Conservation (phyloP, 2,329 filamentous ascomycete species). For the Chaetothyriales sp. region DNA sequence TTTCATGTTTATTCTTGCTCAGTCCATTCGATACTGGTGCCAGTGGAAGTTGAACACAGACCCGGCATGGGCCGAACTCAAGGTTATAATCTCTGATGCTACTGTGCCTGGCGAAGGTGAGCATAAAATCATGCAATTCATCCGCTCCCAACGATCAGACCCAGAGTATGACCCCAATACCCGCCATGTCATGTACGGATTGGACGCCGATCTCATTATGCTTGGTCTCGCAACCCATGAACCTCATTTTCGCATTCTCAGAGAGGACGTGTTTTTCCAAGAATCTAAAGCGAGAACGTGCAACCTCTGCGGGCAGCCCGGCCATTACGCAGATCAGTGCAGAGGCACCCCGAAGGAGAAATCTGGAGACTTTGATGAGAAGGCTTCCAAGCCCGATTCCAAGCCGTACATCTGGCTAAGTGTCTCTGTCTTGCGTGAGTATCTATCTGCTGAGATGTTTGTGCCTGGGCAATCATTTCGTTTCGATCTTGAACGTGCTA, state of each 20-base stretch:
- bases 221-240: conserved; percentile 92
- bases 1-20: conserved; percentile 92
- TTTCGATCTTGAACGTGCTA: conserved; percentile 82
- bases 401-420: conserved; percentile 99
- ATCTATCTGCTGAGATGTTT: conserved; percentile 75
- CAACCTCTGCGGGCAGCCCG: conserved; percentile 78
- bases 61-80: conserved; percentile 85
- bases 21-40: conserved; percentile 87
- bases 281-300: conserved; percentile 71
- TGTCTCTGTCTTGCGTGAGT: conserved; percentile 80
- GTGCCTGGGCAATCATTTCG: conserved; percentile 70
- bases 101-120: conserved; percentile 96
- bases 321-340: conserved; percentile 78
- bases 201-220: conserved; percentile 98
- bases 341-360: conserved; percentile 64
- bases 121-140: conserved; percentile 98
- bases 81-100: conserved; percentile 96
- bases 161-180: conserved; percentile 93
- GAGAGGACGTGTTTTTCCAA: conserved; percentile 92
- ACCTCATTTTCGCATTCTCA: conserved; percentile 85
- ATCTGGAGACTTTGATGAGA: conserved; percentile 65
- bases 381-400: conserved; percentile 50
- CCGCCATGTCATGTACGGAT: conserved; percentile 90
- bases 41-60: conserved; percentile 96
- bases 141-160: conserved; percentile 80